phyloP scores from a whole-genome alignment of 192 early-diverging fungal species.

The Glomus cerebriforme region DNA sequence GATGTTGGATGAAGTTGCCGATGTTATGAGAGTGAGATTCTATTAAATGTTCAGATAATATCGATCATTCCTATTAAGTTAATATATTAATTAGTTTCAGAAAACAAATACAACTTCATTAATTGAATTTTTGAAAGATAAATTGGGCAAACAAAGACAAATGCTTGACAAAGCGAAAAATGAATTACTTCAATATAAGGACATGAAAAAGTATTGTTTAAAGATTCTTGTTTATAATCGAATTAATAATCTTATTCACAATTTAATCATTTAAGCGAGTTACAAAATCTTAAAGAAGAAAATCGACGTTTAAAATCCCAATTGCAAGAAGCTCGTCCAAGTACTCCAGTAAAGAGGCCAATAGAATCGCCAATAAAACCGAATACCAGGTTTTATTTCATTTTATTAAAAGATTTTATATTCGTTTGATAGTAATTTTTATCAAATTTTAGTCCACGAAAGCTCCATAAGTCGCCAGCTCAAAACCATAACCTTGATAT shows the following conservation, averaged over 20 bases:
- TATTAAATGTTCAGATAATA: background rate
- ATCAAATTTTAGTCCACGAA: background rate
- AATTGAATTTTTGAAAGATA: slow-evolving; percentile 26
- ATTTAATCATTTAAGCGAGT: background rate
- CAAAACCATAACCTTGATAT: background rate
- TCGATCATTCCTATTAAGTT: background rate
- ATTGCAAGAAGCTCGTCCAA: background rate
- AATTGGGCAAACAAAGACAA: slow-evolving; percentile 29
- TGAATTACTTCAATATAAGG: slow-evolving; percentile 30
- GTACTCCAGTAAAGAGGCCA: background rate
- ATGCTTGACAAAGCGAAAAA: slow-evolving; percentile 31
- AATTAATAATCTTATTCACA: background rate
- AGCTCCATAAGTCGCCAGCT: background rate
- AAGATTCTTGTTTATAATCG: background rate
- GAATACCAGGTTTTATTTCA: background rate
- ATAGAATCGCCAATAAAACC: background rate
- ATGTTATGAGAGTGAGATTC: slow-evolving; percentile 5
- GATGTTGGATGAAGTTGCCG: background rate
- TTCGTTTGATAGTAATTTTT: background rate
- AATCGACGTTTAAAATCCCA: slow-evolving; percentile 13
- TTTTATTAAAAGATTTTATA: background rate
- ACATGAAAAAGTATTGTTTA: slow-evolving; percentile 29
- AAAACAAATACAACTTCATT: slow-evolving; percentile 22
- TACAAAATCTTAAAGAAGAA: slow-evolving; percentile 16
- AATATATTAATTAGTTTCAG: slow-evolving; percentile 26